Percentiles rank a stretch among this genome's conserved stretches.
Evolutionary conservation across 208 protist species (phyloP).

Genomic region (Leishmania major): DNA sequence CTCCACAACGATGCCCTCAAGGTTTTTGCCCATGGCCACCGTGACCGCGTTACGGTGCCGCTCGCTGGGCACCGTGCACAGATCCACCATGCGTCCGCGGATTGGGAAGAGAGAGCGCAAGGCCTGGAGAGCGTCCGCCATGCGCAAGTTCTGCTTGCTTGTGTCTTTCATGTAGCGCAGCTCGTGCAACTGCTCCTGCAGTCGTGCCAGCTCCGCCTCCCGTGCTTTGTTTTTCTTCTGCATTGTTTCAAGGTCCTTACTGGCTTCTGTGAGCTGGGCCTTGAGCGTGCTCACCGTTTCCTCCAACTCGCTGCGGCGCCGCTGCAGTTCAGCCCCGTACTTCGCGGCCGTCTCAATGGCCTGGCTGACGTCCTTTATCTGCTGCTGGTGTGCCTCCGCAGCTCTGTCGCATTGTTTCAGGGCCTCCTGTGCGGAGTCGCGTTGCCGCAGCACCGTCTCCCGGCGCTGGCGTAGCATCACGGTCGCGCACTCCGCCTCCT

Average conservation of each 20-base stretch:
- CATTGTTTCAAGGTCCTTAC: constrained; percentile 39
- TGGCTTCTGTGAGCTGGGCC: constrained; percentile 42
- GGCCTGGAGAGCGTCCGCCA: constrained; percentile 86
- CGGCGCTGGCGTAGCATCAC: constrained; percentile 78
- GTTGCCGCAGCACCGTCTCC: constrained; percentile 67
- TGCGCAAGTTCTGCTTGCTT: constrained; percentile 68
- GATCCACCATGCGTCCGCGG: constrained; percentile 90
- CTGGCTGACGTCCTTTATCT: constrained; percentile 50
- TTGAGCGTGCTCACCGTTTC: constrained; percentile 39
- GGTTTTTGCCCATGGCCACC: constrained; percentile 96
- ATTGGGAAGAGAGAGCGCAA: constrained; percentile 93
- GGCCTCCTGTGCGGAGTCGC: constrained; percentile 62
- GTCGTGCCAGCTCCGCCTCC: constrained; percentile 77
- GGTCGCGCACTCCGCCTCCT: constrained; percentile 85
- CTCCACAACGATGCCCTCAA: constrained; percentile 98
- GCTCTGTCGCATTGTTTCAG: constrained; percentile 62
- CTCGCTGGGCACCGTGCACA: constrained; percentile 91
- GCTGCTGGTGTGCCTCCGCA: constrained; percentile 54
- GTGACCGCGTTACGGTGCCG: constrained; percentile 94
- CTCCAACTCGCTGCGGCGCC: constrained; percentile 57
- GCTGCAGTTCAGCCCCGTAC: constrained; percentile 53
- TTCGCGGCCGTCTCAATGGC: constrained; percentile 37
- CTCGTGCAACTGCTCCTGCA: constrained; percentile 91
- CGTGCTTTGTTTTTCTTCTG: constrained; percentile 71
- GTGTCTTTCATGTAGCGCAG: constrained; percentile 85